Evolutionary conservation across 2,329 filamentous ascomycete species (phyloP).

Genomic region (Calonectria naviculata): DNA sequence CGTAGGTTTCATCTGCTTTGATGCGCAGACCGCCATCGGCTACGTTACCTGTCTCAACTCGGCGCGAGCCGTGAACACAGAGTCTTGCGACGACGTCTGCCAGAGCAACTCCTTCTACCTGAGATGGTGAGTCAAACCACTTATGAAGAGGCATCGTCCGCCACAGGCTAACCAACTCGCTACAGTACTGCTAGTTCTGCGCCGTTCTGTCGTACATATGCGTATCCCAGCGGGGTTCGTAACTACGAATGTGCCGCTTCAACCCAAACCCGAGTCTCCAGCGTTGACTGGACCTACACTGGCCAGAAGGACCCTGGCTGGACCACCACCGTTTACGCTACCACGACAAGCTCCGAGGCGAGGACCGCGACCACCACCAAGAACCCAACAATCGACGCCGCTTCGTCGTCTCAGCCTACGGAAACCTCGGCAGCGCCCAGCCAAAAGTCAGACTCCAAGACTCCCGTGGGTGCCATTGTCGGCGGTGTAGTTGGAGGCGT

Average conservation of each 20-base stretch:
- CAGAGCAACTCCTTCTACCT: slow-evolving; percentile 24
- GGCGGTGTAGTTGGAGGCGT: background rate
- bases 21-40: background rate
- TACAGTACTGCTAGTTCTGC: slow-evolving; percentile 12
- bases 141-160: background rate
- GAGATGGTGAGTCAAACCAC: slow-evolving; percentile 1
- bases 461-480: background rate
- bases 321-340: background rate
- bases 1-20: slow-evolving; percentile 14
- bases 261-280: slow-evolving; percentile 11
- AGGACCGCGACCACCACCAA: background rate
- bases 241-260: slow-evolving; percentile 10
- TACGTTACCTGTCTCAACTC: slow-evolving; percentile 16
- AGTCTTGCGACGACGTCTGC: slow-evolving; percentile 19
- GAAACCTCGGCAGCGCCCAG: background rate
- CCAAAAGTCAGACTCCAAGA: background rate
- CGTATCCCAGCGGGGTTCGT: slow-evolving; percentile 15
- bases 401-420: background rate
- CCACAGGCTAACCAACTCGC: background rate
- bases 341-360: background rate
- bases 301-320: slow-evolving; percentile 10
- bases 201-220: slow-evolving; percentile 21
- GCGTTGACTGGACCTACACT: slow-evolving; percentile 16
- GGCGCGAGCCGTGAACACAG: slow-evolving; percentile 2
- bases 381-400: background rate